Evolutionary conservation across 2,329 filamentous ascomycete species (phyloP).

Genomic region (Pseudopyricularia javanii): DNA sequence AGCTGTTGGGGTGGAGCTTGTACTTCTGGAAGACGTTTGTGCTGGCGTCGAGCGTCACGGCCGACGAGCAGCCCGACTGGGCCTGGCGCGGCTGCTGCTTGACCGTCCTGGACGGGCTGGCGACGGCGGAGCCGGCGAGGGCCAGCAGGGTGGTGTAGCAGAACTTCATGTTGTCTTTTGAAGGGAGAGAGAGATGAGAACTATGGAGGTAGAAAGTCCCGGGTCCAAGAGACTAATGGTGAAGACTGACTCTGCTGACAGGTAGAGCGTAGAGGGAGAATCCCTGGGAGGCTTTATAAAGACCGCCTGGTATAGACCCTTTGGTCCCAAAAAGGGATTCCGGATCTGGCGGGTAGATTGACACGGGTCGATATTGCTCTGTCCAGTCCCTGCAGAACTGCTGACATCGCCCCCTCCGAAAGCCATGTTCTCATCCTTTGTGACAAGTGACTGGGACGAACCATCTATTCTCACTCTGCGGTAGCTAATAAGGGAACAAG

Average conservation of each 20-base stretch:
- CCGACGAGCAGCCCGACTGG: conserved; percentile 17
- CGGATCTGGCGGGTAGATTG: not conserved
- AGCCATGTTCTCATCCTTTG: not conserved
- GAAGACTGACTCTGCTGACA: not conserved
- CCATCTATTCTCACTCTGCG: no score
- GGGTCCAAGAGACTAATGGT: not conserved
- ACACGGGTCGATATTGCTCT: not conserved
- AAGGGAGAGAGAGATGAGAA: not conserved
- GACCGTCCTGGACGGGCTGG: conserved; percentile 17
- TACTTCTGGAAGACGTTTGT: conserved; percentile 25
- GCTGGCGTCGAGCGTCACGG: conserved; percentile 23
- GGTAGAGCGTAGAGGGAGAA: not conserved
- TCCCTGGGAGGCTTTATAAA: not conserved
- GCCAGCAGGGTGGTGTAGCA: conserved; percentile 20
- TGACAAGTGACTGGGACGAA: not conserved
- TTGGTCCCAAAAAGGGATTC: not conserved
- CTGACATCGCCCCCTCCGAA: not conserved
- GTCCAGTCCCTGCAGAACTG: not conserved
- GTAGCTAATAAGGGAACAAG: not conserved
- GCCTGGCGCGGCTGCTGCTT: conserved; percentile 16
- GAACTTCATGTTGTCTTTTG: conserved; percentile 20
- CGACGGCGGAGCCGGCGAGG: conserved; percentile 20
- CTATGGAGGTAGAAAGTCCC: not conserved
- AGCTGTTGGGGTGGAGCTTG: conserved; percentile 25
- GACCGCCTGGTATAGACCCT: no score